phyloP scores from a whole-genome alignment of 495 filamentous ascomycete genomes.

The Penicilliopsis zonata region DNA sequence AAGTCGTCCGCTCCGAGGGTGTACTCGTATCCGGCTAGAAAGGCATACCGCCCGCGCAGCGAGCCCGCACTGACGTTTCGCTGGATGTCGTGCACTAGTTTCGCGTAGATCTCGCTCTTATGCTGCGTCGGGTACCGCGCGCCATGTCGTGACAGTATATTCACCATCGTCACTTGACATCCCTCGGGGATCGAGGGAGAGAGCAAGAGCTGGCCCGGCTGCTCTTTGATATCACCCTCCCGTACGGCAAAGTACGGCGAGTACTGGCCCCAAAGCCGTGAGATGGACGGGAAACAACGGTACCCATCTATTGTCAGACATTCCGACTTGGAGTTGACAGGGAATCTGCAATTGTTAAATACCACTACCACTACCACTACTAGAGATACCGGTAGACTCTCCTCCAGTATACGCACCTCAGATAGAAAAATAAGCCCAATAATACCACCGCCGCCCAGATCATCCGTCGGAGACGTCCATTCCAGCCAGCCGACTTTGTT shows the following conservation, averaged over 20 bases:
- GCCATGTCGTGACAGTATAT: conserved; percentile 74
- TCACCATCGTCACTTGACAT: conserved; percentile 66
- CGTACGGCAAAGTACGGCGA: conserved; percentile 64
- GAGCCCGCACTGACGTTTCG: conserved; percentile 32
- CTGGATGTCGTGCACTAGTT: conserved; percentile 50
- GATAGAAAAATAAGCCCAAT: too few relatives aligned
- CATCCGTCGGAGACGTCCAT: too few relatives aligned
- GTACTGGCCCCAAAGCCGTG: conserved; percentile 78
- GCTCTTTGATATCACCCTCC: conserved; percentile 41
- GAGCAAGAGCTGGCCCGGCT: too few relatives aligned
- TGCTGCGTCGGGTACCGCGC: conserved; percentile 60
- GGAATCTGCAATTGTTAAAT: too few relatives aligned
- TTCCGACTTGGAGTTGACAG: too few relatives aligned
- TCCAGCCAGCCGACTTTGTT: too few relatives aligned
- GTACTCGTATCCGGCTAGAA: conserved; percentile 60
- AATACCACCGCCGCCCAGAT: too few relatives aligned
- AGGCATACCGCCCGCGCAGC: conserved; percentile 47
- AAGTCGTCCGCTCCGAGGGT: conserved; percentile 63
- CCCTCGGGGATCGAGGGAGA: conserved; percentile 40
- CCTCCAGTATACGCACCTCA: too few relatives aligned
- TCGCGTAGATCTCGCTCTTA: conserved; percentile 46
- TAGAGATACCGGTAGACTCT: too few relatives aligned
- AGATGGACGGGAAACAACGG: conserved; percentile 43
- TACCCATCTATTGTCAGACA: conserved; percentile 47
- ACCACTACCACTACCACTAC: too few relatives aligned